These are phyloP conservation scores for Saururus chinensis DNA, from an alignment of 164 flowering plant species.

Conservation along the genomic window DNA sequence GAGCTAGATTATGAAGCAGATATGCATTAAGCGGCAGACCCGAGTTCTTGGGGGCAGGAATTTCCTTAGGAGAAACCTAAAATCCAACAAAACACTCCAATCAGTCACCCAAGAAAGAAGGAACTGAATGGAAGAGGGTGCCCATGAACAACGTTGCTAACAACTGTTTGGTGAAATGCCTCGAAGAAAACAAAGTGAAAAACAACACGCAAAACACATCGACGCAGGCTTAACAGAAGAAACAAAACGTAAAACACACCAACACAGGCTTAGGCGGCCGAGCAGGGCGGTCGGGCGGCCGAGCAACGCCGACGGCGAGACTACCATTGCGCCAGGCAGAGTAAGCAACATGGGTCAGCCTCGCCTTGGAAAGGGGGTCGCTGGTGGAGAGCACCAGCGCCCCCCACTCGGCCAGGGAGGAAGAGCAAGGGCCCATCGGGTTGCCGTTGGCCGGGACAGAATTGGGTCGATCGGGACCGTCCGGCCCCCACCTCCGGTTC, in stretches of 20 bases:
- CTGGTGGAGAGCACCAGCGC: constrained; percentile 69
- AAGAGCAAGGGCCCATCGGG: constrained; percentile 15
- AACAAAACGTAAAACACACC: constrained; percentile 30
- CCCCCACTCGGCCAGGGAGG: constrained; percentile 79
- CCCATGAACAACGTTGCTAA: neutral
- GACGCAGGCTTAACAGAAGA: too few species aligned
- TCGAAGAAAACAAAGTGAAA: neutral
- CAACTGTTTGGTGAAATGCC: neutral
- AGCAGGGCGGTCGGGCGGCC: constrained; percentile 60
- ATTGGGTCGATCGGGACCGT: constrained; percentile 33
- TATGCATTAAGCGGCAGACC: constrained; percentile 88
- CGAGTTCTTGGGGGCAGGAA: constrained; percentile 79
- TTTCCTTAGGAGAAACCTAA: constrained; percentile 83
- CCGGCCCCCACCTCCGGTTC: constrained; percentile 59
- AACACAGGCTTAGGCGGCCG: constrained; percentile 62
- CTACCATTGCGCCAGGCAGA: constrained; percentile 38
- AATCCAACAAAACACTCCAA: constrained; percentile 2
- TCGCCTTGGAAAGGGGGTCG: constrained; percentile 66
- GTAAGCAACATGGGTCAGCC: constrained; percentile 70
- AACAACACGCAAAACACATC: neutral
- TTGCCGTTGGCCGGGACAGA: constrained; percentile 1
- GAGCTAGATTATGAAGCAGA: constrained; percentile 96
- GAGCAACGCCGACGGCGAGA: constrained; percentile 49
- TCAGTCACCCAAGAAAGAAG: constrained; percentile 1
- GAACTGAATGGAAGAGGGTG: too few species aligned